Percentiles rank a stretch among this genome's conserved stretches.
Evolutionary conservation across 129 eudicot genomes (phyloP).

Genomic region (Escallonia rubra): DNA sequence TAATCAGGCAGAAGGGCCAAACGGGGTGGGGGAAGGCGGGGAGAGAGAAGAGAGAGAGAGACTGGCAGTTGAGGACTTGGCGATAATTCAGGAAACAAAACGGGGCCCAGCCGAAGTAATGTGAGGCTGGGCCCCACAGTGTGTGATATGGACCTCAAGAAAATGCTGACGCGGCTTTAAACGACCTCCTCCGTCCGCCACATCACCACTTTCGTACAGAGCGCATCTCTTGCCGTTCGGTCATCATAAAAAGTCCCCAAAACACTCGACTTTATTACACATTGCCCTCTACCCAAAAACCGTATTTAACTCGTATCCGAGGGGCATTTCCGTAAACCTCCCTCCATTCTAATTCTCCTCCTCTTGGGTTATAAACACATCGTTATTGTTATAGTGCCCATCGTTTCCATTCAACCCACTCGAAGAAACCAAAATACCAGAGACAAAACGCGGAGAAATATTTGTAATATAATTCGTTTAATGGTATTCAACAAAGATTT

Average conservation of each 20-base stretch:
- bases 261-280: not conserved
- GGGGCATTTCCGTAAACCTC: too few species aligned
- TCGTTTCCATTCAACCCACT: conserved; percentile 7
- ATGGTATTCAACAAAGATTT: too few species aligned
- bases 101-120: not conserved
- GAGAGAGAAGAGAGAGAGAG: not conserved
- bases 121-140: not conserved
- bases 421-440: conserved; percentile 5
- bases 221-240: too few species aligned
- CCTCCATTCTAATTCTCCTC: too few species aligned
- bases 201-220: not conserved
- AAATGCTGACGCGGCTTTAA: conserved; percentile 2
- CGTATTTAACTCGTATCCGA: too few species aligned
- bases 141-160: too few species aligned
- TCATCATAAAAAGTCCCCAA: too few species aligned
- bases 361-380: not conserved
- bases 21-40: too few species aligned
- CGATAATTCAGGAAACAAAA: too few species aligned
- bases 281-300: not conserved
- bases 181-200: conserved; percentile 4
- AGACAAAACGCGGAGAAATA: not conserved
- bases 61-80: not conserved
- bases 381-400: conserved; percentile 1
- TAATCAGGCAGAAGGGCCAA: too few species aligned
- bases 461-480: too few species aligned